Base-by-base conservation (phyloP, 202 grass and related monocot species). In the Brachypodium distachyon region DNA sequence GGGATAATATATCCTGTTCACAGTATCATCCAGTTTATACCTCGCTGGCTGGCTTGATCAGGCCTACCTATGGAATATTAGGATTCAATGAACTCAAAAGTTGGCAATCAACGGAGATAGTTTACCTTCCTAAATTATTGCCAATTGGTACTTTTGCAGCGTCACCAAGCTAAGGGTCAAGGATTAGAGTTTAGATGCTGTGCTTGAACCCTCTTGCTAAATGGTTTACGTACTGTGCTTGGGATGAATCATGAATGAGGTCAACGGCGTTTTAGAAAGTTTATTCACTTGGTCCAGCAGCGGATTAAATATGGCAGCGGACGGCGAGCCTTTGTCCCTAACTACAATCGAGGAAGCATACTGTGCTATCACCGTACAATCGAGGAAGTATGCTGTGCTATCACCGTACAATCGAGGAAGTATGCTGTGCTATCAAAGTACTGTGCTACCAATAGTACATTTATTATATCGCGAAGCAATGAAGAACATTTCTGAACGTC, bases 131-230 rank as follows among this genome's bases (percentile, higher is more conserved):
- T 49, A 22, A 60, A 60, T 38, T 40, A 46, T 44, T 46, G 17
- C 55, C 50, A 43, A 46, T 39, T 39, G 37, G 28, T 62, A 46
- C n/a, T 18, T 68, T 46, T 29, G 19, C 67, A 44, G 8, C 31
- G 28, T 72, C 42, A 73, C 61, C 54, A 50, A 55, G 72, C 58
- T 7, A 56, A 62, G 34, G 1, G 64, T 72, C 47, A 42, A 87
- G 73, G 21, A 12, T 32, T 48, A 9, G 41, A 87, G 41, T 78
- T 34, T 19, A 46, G 34, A 26, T 32, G 50, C 34, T 56, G 62
- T 43, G 77, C 8, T 9, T 62, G 57, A 49, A 34, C 12, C 28
- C 28, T 62, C 74, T 47, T 58, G 72, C 38, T 32, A 60, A 5
- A 14, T 17, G 39, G 38, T 60, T 5, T 44, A 61, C 11, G 11